These are phyloP conservation scores for Craterostigma plantagineum DNA, from an alignment of 257 asterid species.

Conservation along the genomic window DNA sequence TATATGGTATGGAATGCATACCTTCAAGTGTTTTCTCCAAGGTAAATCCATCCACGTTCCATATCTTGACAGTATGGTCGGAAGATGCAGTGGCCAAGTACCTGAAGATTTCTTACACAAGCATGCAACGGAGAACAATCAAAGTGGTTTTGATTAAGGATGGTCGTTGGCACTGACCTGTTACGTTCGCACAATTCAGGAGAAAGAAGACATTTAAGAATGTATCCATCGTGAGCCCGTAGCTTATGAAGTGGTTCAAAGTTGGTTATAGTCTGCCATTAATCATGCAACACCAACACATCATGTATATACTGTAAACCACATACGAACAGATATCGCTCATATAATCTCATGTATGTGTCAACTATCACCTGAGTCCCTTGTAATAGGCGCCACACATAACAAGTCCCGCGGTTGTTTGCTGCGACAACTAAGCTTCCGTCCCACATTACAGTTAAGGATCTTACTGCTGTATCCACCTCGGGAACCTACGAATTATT, in stretches of 20 bases:
- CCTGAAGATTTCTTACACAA: slow-evolving; percentile 17
- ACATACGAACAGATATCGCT: neutral
- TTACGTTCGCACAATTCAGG: slow-evolving; percentile 89
- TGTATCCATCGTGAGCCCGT: slow-evolving; percentile 84
- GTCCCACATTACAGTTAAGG: slow-evolving; percentile 95
- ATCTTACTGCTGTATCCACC: slow-evolving; percentile 88
- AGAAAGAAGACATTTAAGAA: slow-evolving; percentile 88
- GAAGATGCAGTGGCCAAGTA: slow-evolving; percentile 89
- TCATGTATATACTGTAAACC: neutral
- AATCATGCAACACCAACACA: slow-evolving; percentile 3
- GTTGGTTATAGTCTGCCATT: slow-evolving; percentile 79
- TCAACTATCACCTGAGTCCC: slow-evolving; percentile 77
- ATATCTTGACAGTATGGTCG: slow-evolving; percentile 79
- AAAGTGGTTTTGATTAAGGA: neutral
- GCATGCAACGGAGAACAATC: neutral
- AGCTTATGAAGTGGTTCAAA: slow-evolving; percentile 96
- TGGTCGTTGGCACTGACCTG: slow-evolving; percentile 25
- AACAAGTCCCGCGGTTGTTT: slow-evolving; percentile 80
- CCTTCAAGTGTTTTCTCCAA: slow-evolving; percentile 77
- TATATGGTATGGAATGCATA: too few relatives aligned
- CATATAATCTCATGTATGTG: slow-evolving; percentile 5
- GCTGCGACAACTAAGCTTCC: slow-evolving; percentile 97
- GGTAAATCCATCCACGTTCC: slow-evolving; percentile 92
- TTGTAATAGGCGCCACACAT: slow-evolving; percentile 77
- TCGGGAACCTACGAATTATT: slow-evolving; percentile 57